Percentiles rank a stretch among this genome's conserved stretches.
Conservation (phyloP, 305 asterid species). For the Solanum hybrid region DNA sequence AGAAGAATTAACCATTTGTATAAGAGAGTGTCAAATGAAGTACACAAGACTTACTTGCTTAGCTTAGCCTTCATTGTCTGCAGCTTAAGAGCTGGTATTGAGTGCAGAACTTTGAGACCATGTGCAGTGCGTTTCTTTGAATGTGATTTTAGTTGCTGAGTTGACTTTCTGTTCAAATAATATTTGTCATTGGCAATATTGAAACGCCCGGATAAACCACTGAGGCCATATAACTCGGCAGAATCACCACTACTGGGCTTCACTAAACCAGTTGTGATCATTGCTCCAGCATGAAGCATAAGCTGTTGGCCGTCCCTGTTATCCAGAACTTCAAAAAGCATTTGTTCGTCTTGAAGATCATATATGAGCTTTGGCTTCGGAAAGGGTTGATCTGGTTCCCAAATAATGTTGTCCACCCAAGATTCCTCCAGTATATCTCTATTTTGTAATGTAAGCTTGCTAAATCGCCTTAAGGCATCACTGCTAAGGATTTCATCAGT, state of each 20-base stretch:
- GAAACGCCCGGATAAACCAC: constrained; percentile 54
- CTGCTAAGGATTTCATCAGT: constrained; percentile 31
- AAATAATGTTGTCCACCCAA: constrained; percentile 77
- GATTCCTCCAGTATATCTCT: constrained; percentile 72
- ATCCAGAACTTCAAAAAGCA: constrained; percentile 93
- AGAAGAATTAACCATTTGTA: background rate
- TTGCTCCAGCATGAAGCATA: constrained; percentile 90
- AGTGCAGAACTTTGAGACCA: constrained; percentile 90
- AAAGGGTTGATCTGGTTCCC: constrained; percentile 71
- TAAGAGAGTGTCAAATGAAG: background rate
- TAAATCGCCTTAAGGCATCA: constrained; percentile 61
- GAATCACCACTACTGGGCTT: constrained; percentile 54
- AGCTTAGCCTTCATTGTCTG: constrained; percentile 93
- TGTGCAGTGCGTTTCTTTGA: constrained; percentile 89
- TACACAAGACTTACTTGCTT: constrained; percentile 69
- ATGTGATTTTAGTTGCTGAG: constrained; percentile 90
- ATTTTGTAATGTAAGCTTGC: constrained; percentile 64
- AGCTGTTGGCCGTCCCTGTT: constrained; percentile 49
- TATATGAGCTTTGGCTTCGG: constrained; percentile 72
- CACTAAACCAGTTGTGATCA: constrained; percentile 63
- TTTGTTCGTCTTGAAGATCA: constrained; percentile 96
- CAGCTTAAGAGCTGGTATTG: constrained; percentile 93
- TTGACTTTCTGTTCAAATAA: constrained; percentile 84
- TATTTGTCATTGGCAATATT: constrained; percentile 93
- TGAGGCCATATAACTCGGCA: constrained; percentile 58